Percentiles rank a stretch among this genome's conserved stretches.
These are phyloP conservation scores for Chionographis japonica DNA, from an alignment of 106 monocot genomes.

Conservation along the genomic window DNA sequence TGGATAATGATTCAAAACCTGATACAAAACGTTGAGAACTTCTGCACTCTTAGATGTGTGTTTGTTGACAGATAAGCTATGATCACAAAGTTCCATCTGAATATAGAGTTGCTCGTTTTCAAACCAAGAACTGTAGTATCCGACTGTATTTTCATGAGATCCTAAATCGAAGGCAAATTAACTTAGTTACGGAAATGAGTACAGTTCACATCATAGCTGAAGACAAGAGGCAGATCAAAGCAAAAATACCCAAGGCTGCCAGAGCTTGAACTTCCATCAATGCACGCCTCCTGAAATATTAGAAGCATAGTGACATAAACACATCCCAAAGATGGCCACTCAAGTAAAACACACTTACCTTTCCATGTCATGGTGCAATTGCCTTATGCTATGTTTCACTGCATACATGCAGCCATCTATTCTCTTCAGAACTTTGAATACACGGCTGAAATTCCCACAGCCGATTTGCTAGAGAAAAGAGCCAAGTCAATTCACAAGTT, in stretches of 20 bases:
- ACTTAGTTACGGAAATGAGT: neutral
- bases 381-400: conserved; percentile 72
- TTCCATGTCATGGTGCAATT: conserved; percentile 57
- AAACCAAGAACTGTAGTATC: conserved; percentile 93
- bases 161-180: conserved; percentile 28
- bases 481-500: neutral
- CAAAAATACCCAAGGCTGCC: conserved; percentile 68
- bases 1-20: conserved; percentile 37
- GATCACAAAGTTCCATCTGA: conserved; percentile 97
- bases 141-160: conserved; percentile 81
- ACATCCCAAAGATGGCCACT: neutral
- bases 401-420: conserved; percentile 97
- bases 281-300: conserved; percentile 56
- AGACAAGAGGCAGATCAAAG: neutral
- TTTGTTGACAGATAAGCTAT: conserved; percentile 47
- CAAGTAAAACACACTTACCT: conserved; percentile 35
- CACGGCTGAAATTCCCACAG: conserved; percentile 81
- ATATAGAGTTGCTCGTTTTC: conserved; percentile 92
- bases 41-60: conserved; percentile 29
- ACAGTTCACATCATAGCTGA: neutral
- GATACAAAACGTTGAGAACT: conserved; percentile 55
- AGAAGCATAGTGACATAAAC: conserved; percentile 5
- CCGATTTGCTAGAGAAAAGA: conserved; percentile 80
- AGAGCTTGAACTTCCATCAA: conserved; percentile 98
- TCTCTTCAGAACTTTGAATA: conserved; percentile 89